Evolutionary conservation across 192 early-diverging fungal species (phyloP).

Genomic region (Backusella parvicylindrica): DNA sequence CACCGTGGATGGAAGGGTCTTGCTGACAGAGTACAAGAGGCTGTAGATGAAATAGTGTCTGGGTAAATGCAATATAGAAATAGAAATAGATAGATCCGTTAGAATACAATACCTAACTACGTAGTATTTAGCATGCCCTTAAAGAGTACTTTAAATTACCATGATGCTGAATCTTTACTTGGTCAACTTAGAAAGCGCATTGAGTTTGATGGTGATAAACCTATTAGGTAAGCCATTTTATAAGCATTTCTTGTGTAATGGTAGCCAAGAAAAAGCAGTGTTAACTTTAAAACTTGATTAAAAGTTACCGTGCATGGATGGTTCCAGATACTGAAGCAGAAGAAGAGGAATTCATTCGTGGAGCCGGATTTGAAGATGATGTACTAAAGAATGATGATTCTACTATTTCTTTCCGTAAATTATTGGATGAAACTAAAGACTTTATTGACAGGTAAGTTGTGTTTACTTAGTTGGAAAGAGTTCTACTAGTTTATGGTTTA

Average conservation of each 20-base stretch:
- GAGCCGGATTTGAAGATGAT: constrained; percentile 46
- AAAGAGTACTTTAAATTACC: constrained; percentile 59
- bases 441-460: constrained; percentile 71
- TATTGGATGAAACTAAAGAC: constrained; percentile 88
- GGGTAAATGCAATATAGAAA: constrained; percentile 42
- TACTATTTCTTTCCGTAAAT: constrained; percentile 50
- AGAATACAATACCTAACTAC: background rate
- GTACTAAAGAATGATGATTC: background rate
- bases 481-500: constrained; percentile 18
- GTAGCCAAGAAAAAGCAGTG: background rate
- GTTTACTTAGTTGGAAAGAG: background rate
- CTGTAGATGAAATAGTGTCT: constrained; percentile 61
- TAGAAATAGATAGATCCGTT: background rate
- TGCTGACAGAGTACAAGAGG: constrained; percentile 61
- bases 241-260: background rate
- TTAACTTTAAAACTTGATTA: background rate
- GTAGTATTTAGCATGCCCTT: constrained; percentile 47
- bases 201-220: constrained; percentile 42
- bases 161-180: constrained; percentile 57
- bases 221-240: constrained; percentile 18
- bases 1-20: constrained; percentile 81
- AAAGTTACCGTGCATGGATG: constrained; percentile 52
- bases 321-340: constrained; percentile 59
- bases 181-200: constrained; percentile 50
- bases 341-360: constrained; percentile 57